Evolutionary conservation across 345 rosid genomes (phyloP).

Genomic region (Kandelia obovata): DNA sequence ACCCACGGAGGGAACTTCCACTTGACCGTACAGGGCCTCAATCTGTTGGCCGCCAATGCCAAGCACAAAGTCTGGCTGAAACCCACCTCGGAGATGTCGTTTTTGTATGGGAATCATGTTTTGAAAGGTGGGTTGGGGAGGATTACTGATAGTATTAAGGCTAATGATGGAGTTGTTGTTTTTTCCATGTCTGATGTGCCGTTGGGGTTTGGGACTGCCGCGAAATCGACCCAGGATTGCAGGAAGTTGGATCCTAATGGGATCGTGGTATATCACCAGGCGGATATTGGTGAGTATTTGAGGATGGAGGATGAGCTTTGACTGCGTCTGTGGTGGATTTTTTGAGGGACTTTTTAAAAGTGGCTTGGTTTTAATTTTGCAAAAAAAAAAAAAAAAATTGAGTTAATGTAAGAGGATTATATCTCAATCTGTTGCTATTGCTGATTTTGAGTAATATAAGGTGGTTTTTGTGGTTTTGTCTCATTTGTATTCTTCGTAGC

Average conservation of each 20-base stretch:
- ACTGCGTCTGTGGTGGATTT: background rate
- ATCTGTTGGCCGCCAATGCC: slow-evolving; percentile 66
- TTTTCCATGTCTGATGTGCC: slow-evolving; percentile 89
- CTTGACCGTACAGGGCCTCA: slow-evolving; percentile 60
- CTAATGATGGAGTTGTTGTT: slow-evolving; percentile 87
- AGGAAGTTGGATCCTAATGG: slow-evolving; percentile 87
- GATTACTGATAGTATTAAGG: slow-evolving; percentile 77
- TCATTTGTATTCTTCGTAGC: no score
- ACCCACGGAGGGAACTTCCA: slow-evolving; percentile 81
- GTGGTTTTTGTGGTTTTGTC: no score
- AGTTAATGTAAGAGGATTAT: background rate
- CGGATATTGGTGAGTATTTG: slow-evolving; percentile 88
- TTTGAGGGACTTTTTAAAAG: background rate
- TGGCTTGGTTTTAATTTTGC: background rate
- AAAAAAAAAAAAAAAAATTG: background rate
- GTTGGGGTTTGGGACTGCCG: slow-evolving; percentile 81
- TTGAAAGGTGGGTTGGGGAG: slow-evolving; percentile 89
- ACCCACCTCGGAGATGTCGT: slow-evolving; percentile 93
- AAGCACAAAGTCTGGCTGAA: slow-evolving; percentile 95
- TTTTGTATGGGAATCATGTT: slow-evolving; percentile 87
- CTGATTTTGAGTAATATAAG: no score
- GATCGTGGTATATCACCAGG: slow-evolving; percentile 79
- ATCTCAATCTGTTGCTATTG: no score
- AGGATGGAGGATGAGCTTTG: slow-evolving; percentile 91
- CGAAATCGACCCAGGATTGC: slow-evolving; percentile 82